Conservation (phyloP, 768 basidiomycete genomes). For the Pholiota molesta region DNA sequence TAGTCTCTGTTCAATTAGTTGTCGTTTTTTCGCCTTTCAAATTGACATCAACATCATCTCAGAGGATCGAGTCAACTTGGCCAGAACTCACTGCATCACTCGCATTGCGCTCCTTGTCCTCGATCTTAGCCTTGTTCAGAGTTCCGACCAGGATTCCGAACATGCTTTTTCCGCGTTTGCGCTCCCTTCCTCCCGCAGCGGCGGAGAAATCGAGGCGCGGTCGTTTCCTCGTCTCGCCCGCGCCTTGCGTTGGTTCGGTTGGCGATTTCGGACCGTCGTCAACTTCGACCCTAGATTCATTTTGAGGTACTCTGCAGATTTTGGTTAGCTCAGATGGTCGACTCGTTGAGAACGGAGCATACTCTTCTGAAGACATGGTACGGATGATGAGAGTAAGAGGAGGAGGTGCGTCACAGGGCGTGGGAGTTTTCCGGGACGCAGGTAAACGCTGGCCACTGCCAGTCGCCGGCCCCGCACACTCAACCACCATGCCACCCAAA, state of each 20-base stretch:
- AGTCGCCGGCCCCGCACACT: constrained; percentile 1
- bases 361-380: constrained; percentile 59
- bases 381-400: constrained; percentile 15
- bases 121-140: constrained; percentile 84
- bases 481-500: constrained; percentile 23
- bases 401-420: constrained; percentile 17
- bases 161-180: constrained; percentile 87
- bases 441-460: constrained; percentile 13
- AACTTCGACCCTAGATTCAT: constrained; percentile 29
- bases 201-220: constrained; percentile 70
- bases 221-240: constrained; percentile 57
- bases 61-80: neutral
- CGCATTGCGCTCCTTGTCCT: constrained; percentile 83
- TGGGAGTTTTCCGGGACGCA: constrained; percentile 24
- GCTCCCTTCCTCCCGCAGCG: constrained; percentile 51
- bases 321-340: neutral
- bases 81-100: constrained; percentile 73
- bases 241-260: constrained; percentile 49
- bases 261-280: constrained; percentile 39
- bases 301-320: constrained; percentile 27
- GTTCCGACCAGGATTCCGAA: constrained; percentile 84
- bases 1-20: constrained; percentile 81
- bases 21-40: constrained; percentile 80
- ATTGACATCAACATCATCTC: constrained; percentile 1
- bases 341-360: constrained; percentile 18